Conservation (phyloP, 2,329 filamentous ascomycete species). For the Botrytis byssoidea region DNA sequence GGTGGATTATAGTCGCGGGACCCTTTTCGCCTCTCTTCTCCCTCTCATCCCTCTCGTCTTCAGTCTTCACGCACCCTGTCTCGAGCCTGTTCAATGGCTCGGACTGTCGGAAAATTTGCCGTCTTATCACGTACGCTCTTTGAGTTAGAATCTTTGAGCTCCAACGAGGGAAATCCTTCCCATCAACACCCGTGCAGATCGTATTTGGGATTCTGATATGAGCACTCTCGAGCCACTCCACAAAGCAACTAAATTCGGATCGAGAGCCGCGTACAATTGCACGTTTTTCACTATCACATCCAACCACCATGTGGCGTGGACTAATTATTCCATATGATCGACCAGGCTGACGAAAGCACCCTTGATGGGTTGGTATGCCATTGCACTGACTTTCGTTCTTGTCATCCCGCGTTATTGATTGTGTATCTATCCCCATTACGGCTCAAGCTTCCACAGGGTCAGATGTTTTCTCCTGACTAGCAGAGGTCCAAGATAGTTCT, state of each 20-base stretch:
- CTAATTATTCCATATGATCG: background rate
- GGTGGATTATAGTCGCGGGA: background rate
- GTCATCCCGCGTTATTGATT: background rate
- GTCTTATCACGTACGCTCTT: background rate
- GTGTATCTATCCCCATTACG: conserved; percentile 3
- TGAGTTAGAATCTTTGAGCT: background rate
- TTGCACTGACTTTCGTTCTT: background rate
- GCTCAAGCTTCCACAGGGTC: background rate
- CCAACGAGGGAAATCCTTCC: background rate
- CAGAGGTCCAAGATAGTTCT: background rate
- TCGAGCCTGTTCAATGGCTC: background rate
- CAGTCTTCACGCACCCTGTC: background rate
- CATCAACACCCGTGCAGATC: background rate
- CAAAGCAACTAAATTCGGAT: background rate
- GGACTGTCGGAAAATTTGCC: background rate
- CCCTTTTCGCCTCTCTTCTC: background rate
- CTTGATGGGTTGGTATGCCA: background rate
- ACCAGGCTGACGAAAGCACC: background rate
- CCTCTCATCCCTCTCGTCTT: background rate
- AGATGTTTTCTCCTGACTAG: background rate
- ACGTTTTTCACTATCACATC: background rate
- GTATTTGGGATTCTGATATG: background rate
- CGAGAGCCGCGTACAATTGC: background rate
- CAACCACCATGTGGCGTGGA: conserved; percentile 2
- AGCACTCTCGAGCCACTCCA: background rate